These are phyloP conservation scores for Trametes sanguinea DNA, from an alignment of 768 basidiomycete genomes.

Conservation along the genomic window DNA sequence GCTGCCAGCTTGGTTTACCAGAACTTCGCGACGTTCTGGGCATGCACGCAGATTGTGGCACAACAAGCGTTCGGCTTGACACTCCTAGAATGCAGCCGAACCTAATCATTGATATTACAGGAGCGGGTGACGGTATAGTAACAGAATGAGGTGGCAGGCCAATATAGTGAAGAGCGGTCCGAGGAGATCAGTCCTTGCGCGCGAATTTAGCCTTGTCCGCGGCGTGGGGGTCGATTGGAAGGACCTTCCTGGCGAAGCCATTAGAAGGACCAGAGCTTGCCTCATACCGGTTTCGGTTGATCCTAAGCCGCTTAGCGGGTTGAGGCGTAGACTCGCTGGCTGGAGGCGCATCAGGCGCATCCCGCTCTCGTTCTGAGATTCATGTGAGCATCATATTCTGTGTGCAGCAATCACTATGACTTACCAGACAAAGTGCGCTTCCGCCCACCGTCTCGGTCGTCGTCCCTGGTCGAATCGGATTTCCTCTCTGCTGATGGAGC, in stretches of 20 bases:
- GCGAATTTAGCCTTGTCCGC: conserved; percentile 54
- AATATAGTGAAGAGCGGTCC: conserved; percentile 25
- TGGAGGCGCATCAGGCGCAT: conserved; percentile 39
- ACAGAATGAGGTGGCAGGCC: conserved; percentile 3
- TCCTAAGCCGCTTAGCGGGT: conserved; percentile 61
- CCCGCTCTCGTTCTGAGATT: conserved; percentile 63
- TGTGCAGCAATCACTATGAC: conserved; percentile 25
- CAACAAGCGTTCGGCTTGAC: neutral
- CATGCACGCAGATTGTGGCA: neutral
- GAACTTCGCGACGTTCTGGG: too few relatives aligned
- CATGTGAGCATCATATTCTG: neutral
- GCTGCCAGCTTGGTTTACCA: neutral
- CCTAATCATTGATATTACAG: neutral
- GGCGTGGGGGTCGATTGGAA: conserved; percentile 64
- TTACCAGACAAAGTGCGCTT: conserved; percentile 71
- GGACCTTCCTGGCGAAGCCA: conserved; percentile 56
- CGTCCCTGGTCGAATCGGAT: conserved; percentile 39
- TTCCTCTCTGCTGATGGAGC: conserved; percentile 41
- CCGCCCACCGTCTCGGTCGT: conserved; percentile 62
- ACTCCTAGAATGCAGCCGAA: too few relatives aligned
- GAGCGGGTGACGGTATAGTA: neutral
- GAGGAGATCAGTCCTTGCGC: conserved; percentile 50
- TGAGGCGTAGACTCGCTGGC: conserved; percentile 42
- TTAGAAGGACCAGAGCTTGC: conserved; percentile 28
- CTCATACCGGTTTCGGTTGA: conserved; percentile 54